A percentile compares a stretch with the other conserved stretches of the same genome.
Conservation (phyloP, 805 yeast species). For the Yarrowia alimentaria region DNA sequence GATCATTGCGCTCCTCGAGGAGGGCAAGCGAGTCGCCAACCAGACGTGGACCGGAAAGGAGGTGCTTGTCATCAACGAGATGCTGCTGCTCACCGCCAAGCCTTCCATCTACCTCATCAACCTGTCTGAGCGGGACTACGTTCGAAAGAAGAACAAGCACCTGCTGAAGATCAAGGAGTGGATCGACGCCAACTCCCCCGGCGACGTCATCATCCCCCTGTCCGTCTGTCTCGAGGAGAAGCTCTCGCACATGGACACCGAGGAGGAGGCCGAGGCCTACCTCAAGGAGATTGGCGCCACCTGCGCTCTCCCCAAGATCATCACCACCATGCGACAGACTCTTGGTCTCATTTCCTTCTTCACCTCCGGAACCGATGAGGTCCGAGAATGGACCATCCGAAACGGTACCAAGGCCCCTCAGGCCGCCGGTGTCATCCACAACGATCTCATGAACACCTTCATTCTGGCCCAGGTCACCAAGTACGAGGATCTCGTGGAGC, state of each 20-base stretch:
- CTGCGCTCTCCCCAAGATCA: slow-evolving; percentile 83
- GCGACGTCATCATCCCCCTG: slow-evolving; percentile 87
- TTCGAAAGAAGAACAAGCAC: slow-evolving; percentile 85
- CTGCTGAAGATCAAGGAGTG: slow-evolving; percentile 79
- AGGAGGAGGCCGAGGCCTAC: slow-evolving; percentile 75
- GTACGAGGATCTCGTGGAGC: slow-evolving; percentile 71
- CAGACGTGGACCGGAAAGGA: slow-evolving; percentile 86
- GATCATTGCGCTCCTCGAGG: slow-evolving; percentile 74
- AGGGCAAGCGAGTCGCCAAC: slow-evolving; percentile 85
- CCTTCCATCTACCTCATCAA: slow-evolving; percentile 91
- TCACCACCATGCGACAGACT: slow-evolving; percentile 81
- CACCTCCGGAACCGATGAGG: slow-evolving; percentile 95
- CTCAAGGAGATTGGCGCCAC: slow-evolving; percentile 68
- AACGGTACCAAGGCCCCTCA: slow-evolving; percentile 93
- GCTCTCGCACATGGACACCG: slow-evolving; percentile 81
- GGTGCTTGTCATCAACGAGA: slow-evolving; percentile 82
- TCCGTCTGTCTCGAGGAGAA: slow-evolving; percentile 91
- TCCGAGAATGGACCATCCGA: slow-evolving; percentile 97
- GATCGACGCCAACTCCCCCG: slow-evolving; percentile 86
- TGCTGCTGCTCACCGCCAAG: slow-evolving; percentile 89
- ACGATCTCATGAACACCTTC: slow-evolving; percentile 91
- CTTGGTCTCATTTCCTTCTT: slow-evolving; percentile 87
- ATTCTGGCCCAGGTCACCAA: slow-evolving; percentile 91
- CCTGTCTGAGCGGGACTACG: slow-evolving; percentile 82
- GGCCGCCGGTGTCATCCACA: slow-evolving; percentile 98